Conservation (phyloP, 164 flowering plant species). For the Vitis rotundifolia region DNA sequence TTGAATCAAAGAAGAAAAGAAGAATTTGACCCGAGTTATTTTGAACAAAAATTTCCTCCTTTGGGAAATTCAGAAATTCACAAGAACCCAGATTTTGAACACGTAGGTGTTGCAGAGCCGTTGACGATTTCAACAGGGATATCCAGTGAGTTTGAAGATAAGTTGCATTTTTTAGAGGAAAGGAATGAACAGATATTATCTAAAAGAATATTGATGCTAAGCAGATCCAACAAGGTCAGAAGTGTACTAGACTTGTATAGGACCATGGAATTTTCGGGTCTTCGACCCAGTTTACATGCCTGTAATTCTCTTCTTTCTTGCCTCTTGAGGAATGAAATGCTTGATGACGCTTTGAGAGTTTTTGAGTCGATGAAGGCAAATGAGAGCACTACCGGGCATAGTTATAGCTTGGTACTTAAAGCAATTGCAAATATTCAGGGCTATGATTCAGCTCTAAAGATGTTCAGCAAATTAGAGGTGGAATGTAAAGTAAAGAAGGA, state of each 20-base stretch:
- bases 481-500: conserved; percentile 26
- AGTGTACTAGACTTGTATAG: conserved; percentile 66
- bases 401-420: conserved; percentile 77
- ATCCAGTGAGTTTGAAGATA: conserved; percentile 17
- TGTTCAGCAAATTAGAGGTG: conserved; percentile 54
- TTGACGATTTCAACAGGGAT: conserved; percentile 4
- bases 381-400: conserved; percentile 56
- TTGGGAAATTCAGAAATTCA: conserved; percentile 32
- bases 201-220: conserved; percentile 63
- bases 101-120: conserved; percentile 3
- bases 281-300: conserved; percentile 63
- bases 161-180: conserved; percentile 71
- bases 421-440: conserved; percentile 55
- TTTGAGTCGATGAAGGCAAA: conserved; percentile 59
- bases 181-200: conserved; percentile 65
- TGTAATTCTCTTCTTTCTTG: conserved; percentile 81
- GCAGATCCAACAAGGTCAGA: conserved; percentile 64
- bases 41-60: conserved; percentile 27
- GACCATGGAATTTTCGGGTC: conserved; percentile 66
- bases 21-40: conserved; percentile 5
- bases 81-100: conserved; percentile 14
- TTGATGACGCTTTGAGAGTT: conserved; percentile 51
- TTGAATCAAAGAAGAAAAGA: conserved; percentile 15
- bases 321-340: conserved; percentile 57
- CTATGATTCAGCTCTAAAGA: conserved; percentile 50